phyloP scores from a whole-genome alignment of 257 asterid species.

The Jacaranda mimosifolia region DNA sequence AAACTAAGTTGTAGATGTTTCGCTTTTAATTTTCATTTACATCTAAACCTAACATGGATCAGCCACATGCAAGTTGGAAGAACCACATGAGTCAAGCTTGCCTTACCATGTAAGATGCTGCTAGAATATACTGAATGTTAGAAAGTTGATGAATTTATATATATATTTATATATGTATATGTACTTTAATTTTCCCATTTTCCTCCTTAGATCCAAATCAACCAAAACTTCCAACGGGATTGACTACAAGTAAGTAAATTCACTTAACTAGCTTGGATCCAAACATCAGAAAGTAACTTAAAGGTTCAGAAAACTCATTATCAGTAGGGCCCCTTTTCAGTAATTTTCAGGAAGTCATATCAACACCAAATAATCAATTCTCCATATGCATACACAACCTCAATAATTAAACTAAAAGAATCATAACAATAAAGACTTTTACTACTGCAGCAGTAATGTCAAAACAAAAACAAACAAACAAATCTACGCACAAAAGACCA shows the following conservation, averaged over 20 bases:
- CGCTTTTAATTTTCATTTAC: background rate
- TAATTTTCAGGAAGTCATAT: background rate
- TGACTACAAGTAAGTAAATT: background rate
- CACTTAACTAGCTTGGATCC: background rate
- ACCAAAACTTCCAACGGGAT: background rate
- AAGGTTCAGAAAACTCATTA: constrained; percentile 8
- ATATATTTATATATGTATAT: too few relatives aligned
- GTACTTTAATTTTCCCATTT: too few relatives aligned
- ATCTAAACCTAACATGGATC: background rate
- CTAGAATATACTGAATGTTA: background rate
- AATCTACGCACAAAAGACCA: background rate
- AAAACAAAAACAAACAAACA: too few relatives aligned
- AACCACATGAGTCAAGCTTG: background rate
- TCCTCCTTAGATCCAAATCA: background rate
- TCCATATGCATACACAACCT: background rate
- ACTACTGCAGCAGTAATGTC: background rate
- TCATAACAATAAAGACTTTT: background rate
- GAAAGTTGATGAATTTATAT: background rate
- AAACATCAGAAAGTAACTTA: background rate
- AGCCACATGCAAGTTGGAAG: background rate
- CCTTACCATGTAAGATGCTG: background rate
- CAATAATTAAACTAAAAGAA: constrained; percentile 11
- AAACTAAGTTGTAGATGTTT: background rate
- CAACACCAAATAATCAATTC: constrained; percentile 2
- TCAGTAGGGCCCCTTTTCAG: background rate